Conservation (phyloP, 352 stramenopile species). For the Globisporangium spinosum region DNA sequence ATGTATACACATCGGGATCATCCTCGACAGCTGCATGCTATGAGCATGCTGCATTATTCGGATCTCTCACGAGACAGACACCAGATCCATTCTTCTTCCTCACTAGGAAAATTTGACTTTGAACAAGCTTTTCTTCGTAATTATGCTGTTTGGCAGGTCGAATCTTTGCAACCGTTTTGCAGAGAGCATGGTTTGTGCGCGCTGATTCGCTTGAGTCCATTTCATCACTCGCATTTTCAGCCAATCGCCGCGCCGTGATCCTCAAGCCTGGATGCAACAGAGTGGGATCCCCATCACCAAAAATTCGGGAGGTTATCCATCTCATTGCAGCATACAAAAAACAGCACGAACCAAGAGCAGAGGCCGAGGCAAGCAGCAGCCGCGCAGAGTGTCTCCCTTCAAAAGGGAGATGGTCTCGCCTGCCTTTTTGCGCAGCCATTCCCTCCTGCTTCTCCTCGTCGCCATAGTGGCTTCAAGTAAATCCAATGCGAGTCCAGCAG, state of each 20-base stretch:
- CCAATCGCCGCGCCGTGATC: not conserved
- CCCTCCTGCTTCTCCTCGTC: conserved; percentile 4
- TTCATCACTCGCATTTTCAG: not conserved
- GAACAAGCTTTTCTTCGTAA: not conserved
- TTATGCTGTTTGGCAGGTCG: conserved; percentile 11
- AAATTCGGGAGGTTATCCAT: conserved; percentile 12
- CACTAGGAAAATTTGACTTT: not conserved
- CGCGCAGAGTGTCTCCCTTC: conserved; percentile 8
- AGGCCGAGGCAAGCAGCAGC: conserved; percentile 3
- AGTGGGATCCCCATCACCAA: not conserved
- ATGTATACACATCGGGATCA: not conserved
- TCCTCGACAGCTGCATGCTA: not conserved
- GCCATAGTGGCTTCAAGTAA: conserved; percentile 12
- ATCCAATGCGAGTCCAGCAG: not conserved
- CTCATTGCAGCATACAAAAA: not conserved
- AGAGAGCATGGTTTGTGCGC: not conserved
- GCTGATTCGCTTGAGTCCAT: not conserved
- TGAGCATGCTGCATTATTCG: not conserved
- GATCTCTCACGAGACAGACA: not conserved
- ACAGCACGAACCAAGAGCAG: not conserved
- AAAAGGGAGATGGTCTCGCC: conserved; percentile 1
- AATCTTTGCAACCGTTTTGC: not conserved
- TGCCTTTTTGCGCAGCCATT: conserved; percentile 4
- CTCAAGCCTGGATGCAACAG: not conserved
- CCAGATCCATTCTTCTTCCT: not conserved